Base-by-base conservation (phyloP, 768 basidiomycete species). In the Hysterangium stoloniferum region DNA sequence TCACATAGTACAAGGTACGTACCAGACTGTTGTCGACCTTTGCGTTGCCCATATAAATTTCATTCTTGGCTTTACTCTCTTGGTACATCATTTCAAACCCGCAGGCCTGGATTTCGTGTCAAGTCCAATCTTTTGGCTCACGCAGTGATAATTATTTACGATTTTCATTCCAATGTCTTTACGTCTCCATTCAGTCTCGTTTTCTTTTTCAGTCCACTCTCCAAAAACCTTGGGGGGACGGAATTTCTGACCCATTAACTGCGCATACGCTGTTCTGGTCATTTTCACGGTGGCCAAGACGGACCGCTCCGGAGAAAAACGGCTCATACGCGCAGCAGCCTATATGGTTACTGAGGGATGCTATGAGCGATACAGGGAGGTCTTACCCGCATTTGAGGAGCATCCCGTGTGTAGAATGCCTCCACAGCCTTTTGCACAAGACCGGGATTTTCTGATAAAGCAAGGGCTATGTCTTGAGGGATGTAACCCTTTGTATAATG, bases 41-140 rank as follows among this genome's bases (percentile, higher is more conserved):
- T 40, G 76, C 70, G 17, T 61, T 58, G n/a, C n/a, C n/a, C n/a
- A n/a, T n/a, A n/a, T n/a, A n/a, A n/a, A n/a, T n/a, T 34, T 72
- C 71, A 51, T 68, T 66, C 35, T 78, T 77, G 41, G 75, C 70
- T 64, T 86, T 84, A 52, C 78, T 84, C 62, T 92, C 92, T 62
- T 87, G 83, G 62, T 87, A 97, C 34, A 96, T 75, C 76, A 98
- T 99, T 69, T 99, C 96, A 55, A 97, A 97, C 1, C 96, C 96
- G 55, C 90, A 90, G 2, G 92, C 83, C 85, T 94, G 60, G 6
- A 41, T 15, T 33, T 32, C 34, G 38, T 12, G n/a, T n/a, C 20
- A 36, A 52, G 25, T 8, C 12, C 5, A 48, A 37, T 19, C 40
- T 19, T 22, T 19, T 12, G 29, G 22, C 42, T 12, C 20, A 33